Evolutionary conservation across 352 stramenopile species (phyloP), one percentile per base, ranked within the genome.

Genomic region (Phytophthora sojae): DNA sequence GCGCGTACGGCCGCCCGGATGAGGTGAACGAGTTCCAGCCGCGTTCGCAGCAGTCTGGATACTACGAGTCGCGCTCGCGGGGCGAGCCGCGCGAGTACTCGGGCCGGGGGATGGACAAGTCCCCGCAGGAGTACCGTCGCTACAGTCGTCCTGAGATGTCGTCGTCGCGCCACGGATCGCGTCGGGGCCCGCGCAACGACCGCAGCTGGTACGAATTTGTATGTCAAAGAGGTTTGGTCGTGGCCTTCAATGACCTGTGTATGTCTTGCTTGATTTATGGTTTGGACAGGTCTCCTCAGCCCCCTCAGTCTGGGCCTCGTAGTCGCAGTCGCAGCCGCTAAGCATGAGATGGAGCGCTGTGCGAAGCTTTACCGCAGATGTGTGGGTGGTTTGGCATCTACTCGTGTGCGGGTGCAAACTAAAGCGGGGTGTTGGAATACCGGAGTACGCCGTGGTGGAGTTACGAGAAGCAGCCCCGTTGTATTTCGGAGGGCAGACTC

Each of bases 321-420:
- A 77, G 59, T 49, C 71, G 71, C n/a, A 79, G 72, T 57, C 73
- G 73, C 6, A 76, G 68, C 49, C 67, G 72, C 57, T 79, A 74
- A 71, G 54, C 6, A 62, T 26, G 17, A 37, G 12, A n/a, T n/a
- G 39, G 1, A 35, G n/a, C 21, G 19, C 25, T 62, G n/a, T 58
- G 50, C 4, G 55, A 39, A 57, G 15, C 21, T n/a, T 69, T 26
- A 35, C 32, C 32, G 17, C 17, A 32, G 12, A 57, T 49, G 30
- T 42, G 29, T 55, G 52, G 39, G 35, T 64, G 45, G 29, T 2
- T 4, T 26, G 12, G 4, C 45, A 49, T 55, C 30, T 64, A n/a
- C 17, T 65, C 7, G 63, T 47, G 58, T 32, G 51, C 32, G 53
- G 49, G 35, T 44, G 21, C 26, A 67, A 39, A 44, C 58, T 57